phyloP scores from a whole-genome alignment of 345 rosid genomes.

The Murraya paniculata region DNA sequence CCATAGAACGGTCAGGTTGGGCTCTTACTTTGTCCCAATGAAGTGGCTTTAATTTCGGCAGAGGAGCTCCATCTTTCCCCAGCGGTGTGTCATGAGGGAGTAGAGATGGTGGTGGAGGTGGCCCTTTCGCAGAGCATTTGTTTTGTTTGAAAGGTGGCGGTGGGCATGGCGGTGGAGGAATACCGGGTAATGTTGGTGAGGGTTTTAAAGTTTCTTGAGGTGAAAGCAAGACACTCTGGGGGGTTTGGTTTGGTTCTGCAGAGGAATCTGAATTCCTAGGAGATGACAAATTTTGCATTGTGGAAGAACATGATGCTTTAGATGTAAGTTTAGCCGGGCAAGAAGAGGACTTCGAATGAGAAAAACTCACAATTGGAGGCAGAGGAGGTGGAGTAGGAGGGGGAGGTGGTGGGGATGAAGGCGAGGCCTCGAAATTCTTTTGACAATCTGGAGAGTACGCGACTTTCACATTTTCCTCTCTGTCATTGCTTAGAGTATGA shows the following conservation, averaged over 20 bases:
- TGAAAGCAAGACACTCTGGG: conserved; percentile 14
- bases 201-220: conserved; percentile 28
- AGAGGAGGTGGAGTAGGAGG: conserved; percentile 38
- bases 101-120: conserved; percentile 72
- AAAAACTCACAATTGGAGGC: conserved; percentile 9
- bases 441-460: conserved; percentile 12
- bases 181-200: conserved; percentile 12
- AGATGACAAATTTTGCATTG: conserved; percentile 27
- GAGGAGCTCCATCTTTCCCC: conserved; percentile 74
- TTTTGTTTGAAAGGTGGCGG: conserved; percentile 47
- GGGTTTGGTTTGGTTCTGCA: conserved; percentile 22
- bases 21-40: conserved; percentile 99
- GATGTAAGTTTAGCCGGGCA: conserved; percentile 12
- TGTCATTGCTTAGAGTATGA: conserved; percentile 2
- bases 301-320: conserved; percentile 29
- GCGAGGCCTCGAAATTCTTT: conserved; percentile 17
- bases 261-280: conserved; percentile 26
- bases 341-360: conserved; percentile 11
- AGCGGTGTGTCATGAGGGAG: conserved; percentile 37
- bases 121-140: conserved; percentile 36
- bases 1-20: conserved; percentile 76
- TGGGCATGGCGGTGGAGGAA: conserved; percentile 64
- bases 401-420: conserved; percentile 42
- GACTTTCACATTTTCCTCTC: not conserved
- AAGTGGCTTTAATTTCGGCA: conserved; percentile 93